Percentiles rank a stretch among this genome's conserved stretches.
phyloP scores from a whole-genome alignment of 805 yeast species.

The Komagataella pseudopastoris region DNA sequence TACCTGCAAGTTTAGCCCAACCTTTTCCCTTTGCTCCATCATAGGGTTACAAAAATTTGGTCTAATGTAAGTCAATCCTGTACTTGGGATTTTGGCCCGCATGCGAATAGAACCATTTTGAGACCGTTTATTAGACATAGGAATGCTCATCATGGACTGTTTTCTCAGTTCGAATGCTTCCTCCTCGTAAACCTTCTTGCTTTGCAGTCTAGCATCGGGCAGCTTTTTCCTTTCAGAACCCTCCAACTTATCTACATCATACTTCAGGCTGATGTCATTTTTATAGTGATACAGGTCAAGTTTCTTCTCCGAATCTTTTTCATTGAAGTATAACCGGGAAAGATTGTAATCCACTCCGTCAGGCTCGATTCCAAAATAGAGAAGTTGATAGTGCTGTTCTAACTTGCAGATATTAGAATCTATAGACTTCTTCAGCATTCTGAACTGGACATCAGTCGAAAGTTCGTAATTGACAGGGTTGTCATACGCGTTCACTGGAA shows the following conservation, averaged over 20 bases:
- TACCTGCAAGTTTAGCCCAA: conserved; percentile 1
- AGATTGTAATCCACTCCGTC: background rate
- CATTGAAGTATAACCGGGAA: background rate
- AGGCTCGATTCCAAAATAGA: background rate
- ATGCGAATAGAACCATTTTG: background rate
- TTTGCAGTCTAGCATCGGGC: background rate
- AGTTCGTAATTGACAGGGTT: background rate
- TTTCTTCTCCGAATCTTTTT: background rate
- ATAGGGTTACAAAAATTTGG: background rate
- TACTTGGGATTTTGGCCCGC: background rate
- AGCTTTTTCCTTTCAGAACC: background rate
- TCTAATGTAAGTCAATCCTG: background rate
- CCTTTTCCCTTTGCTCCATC: background rate
- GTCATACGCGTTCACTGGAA: conserved; percentile 12
- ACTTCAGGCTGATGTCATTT: background rate
- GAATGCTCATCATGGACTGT: background rate
- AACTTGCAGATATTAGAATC: background rate
- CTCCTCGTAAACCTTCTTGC: background rate
- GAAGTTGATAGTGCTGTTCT: background rate
- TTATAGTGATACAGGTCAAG: background rate
- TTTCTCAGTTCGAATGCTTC: background rate
- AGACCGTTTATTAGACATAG: background rate
- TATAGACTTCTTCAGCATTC: background rate
- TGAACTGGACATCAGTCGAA: background rate
- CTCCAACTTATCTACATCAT: background rate